Conservation (phyloP, 1,284 basidiomycete genomes). For the Ustilago tritici region DNA sequence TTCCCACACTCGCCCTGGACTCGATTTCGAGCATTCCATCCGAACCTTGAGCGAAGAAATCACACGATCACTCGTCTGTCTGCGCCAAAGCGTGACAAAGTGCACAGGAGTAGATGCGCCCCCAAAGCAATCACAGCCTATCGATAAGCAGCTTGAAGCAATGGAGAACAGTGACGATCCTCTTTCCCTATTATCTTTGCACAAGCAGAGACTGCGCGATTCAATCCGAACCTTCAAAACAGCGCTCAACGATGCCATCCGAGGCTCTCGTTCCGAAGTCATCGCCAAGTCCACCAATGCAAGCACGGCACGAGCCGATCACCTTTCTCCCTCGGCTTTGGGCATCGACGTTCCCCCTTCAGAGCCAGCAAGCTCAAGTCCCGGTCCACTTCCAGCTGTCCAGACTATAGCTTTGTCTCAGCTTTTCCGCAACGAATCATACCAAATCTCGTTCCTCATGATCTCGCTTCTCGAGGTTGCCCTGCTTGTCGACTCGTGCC, state of each 20-base stretch:
- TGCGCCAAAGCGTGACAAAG: conserved; percentile 23
- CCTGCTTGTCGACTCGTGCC: conserved; percentile 28
- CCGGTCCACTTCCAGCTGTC: background rate
- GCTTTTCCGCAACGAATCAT: conserved; percentile 53
- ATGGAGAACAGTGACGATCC: conserved; percentile 6
- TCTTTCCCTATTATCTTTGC: conserved; percentile 14
- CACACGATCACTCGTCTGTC: conserved; percentile 22
- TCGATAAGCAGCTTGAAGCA: background rate
- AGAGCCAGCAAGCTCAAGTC: background rate
- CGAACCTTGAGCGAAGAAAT: conserved; percentile 29
- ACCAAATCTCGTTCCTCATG: conserved; percentile 53
- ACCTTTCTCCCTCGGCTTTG: background rate
- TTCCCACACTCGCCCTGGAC: background rate
- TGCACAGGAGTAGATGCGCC: conserved; percentile 9
- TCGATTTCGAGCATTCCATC: conserved; percentile 25
- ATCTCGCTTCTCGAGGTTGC: conserved; percentile 60
- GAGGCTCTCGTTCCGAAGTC: conserved; percentile 18
- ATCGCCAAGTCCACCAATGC: conserved; percentile 1
- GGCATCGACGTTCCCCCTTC: background rate
- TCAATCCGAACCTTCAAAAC: conserved; percentile 39
- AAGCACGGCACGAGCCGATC: background rate
- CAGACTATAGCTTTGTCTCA: conserved; percentile 8
- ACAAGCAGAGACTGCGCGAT: conserved; percentile 18
- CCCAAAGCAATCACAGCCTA: background rate
- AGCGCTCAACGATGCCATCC: conserved; percentile 27